Percentiles rank a stretch among this genome's conserved stretches.
Evolutionary conservation across 441 rosid species (phyloP).

Genomic region (Syzygium syzygioides): DNA sequence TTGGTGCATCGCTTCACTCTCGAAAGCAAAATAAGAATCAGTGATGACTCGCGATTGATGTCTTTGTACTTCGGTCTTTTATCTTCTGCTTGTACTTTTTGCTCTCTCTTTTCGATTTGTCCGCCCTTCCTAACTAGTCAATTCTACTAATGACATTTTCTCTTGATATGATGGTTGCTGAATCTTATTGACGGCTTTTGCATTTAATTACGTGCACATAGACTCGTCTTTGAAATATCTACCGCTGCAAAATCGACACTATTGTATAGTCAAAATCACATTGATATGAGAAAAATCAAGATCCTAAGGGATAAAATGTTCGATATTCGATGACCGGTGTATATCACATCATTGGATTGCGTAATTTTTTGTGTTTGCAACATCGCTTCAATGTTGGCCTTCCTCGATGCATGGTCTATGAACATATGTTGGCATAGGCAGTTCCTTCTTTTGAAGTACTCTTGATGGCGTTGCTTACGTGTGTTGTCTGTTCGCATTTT

Average conservation of each 20-base stretch:
- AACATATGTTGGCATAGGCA: background rate
- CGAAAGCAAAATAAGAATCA: background rate
- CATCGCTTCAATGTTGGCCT: background rate
- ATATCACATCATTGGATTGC: background rate
- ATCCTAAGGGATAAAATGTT: background rate
- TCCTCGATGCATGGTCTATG: background rate
- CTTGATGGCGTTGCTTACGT: background rate
- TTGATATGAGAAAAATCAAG: background rate
- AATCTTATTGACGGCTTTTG: background rate
- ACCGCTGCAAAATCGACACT: background rate
- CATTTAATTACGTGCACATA: background rate
- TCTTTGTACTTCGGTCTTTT: background rate
- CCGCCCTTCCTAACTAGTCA: background rate
- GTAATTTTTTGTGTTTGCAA: background rate
- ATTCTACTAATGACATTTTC: background rate
- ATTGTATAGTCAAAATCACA: background rate
- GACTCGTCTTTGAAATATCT: background rate
- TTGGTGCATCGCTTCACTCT: background rate
- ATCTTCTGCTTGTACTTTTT: background rate
- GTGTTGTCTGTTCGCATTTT: background rate
- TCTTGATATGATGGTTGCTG: background rate
- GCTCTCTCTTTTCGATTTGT: background rate
- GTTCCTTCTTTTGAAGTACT: background rate
- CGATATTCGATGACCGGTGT: accelerated
- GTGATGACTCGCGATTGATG: background rate